phyloP scores from a whole-genome alignment of 1,284 basidiomycete genomes.

The Xerocomus amazonicus region DNA sequence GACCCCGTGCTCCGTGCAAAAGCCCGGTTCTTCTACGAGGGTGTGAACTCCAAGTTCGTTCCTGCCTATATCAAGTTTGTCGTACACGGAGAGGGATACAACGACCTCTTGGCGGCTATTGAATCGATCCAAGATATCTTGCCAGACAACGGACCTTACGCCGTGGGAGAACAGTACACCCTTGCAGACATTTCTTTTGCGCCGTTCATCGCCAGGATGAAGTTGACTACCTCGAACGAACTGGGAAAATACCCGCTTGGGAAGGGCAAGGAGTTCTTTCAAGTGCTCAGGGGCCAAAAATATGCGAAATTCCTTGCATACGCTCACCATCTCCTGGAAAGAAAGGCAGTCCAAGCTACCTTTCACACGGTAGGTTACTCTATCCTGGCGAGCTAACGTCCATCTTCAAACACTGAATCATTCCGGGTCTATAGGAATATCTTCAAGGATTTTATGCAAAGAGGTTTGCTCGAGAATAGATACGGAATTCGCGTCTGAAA shows the following conservation, averaged over 20 bases:
- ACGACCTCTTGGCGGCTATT: slow-evolving; percentile 39
- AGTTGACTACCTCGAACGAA: slow-evolving; percentile 28
- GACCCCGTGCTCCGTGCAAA: slow-evolving; percentile 43
- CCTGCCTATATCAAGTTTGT: slow-evolving; percentile 38
- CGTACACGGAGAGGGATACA: slow-evolving; percentile 40
- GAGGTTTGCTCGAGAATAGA: slow-evolving; percentile 3
- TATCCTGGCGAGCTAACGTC: not conserved
- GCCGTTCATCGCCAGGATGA: slow-evolving; percentile 35
- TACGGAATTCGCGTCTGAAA: not conserved
- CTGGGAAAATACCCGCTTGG: slow-evolving; percentile 31
- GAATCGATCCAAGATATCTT: slow-evolving; percentile 44
- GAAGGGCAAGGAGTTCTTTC: slow-evolving; percentile 28
- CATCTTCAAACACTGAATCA: not conserved
- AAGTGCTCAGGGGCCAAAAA: slow-evolving; percentile 21
- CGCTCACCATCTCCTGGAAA: slow-evolving; percentile 24
- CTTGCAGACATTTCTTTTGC: slow-evolving; percentile 33
- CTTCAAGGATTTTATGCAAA: slow-evolving; percentile 1
- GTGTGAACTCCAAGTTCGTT: slow-evolving; percentile 39
- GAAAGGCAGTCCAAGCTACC: slow-evolving; percentile 28
- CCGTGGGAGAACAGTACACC: slow-evolving; percentile 42
- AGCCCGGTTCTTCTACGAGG: slow-evolving; percentile 42
- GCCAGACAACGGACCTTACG: slow-evolving; percentile 37
- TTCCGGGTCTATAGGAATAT: slow-evolving; percentile 10
- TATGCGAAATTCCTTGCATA: slow-evolving; percentile 34
- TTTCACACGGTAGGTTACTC: slow-evolving; percentile 32